phyloP scores from a whole-genome alignment of 768 basidiomycete species.

The Pleurotus salmoneostramineus region DNA sequence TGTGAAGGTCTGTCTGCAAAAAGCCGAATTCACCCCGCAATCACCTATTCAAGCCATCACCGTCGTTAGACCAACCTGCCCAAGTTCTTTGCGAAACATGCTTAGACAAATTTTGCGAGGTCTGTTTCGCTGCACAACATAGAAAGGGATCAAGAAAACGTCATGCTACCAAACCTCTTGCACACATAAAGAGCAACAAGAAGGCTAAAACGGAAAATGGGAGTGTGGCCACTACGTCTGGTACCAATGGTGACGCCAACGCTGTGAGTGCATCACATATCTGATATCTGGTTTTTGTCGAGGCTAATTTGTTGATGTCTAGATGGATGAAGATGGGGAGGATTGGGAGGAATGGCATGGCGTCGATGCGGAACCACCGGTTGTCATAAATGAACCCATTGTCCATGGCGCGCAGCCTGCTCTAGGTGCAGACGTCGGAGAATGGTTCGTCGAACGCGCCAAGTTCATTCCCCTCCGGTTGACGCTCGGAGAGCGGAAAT shows the following conservation, averaged over 20 bases:
- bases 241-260: slow-evolving; percentile 26
- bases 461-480: slow-evolving; percentile 81
- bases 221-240: slow-evolving; percentile 8
- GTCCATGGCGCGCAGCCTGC: slow-evolving; percentile 54
- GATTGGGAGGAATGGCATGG: slow-evolving; percentile 37
- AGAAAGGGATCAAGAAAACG: slow-evolving; percentile 73
- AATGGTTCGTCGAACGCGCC: slow-evolving; percentile 82
- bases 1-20: slow-evolving; percentile 64
- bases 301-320: neutral
- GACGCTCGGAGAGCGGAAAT: slow-evolving; percentile 74
- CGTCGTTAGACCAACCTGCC: slow-evolving; percentile 71
- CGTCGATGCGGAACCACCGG: slow-evolving; percentile 22
- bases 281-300: neutral
- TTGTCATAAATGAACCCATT: slow-evolving; percentile 20
- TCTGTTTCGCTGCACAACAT: slow-evolving; percentile 84
- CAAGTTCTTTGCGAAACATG: slow-evolving; percentile 72
- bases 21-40: neutral
- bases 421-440: slow-evolving; percentile 61
- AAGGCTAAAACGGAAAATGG: slow-evolving; percentile 22
- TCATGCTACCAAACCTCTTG: slow-evolving; percentile 52
- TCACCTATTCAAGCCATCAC: slow-evolving; percentile 8
- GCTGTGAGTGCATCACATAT: slow-evolving; percentile 11
- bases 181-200: slow-evolving; percentile 19
- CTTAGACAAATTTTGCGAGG: slow-evolving; percentile 73
- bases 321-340: slow-evolving; percentile 49